Evolutionary conservation across 1,284 basidiomycete genomes (phyloP).

Genomic region (Marasmius sp.): DNA sequence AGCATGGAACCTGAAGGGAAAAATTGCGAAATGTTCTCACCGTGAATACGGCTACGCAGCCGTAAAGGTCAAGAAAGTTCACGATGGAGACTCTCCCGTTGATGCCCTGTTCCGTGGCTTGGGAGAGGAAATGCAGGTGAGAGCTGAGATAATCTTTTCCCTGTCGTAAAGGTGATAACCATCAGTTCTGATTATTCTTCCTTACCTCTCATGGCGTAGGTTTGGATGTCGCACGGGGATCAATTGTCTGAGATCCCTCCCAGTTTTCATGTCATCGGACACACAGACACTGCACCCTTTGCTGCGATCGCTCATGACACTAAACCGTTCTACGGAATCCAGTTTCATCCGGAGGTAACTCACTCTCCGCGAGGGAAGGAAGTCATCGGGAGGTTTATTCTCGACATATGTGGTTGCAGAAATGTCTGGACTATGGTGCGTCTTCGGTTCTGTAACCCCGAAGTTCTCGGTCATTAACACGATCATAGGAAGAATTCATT

Average conservation of each 20-base stretch:
- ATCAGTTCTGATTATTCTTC: not conserved
- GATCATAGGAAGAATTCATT: slow-evolving; percentile 86
- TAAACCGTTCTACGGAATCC: slow-evolving; percentile 93
- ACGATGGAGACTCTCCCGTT: slow-evolving; percentile 49
- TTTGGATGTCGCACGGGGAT: slow-evolving; percentile 99
- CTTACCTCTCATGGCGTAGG: slow-evolving; percentile 45
- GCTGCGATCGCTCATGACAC: slow-evolving; percentile 92
- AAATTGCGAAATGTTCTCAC: slow-evolving; percentile 87
- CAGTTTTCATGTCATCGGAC: slow-evolving; percentile 87
- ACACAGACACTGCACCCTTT: slow-evolving; percentile 87
- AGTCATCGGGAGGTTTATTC: slow-evolving; percentile 87
- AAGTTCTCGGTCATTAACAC: slow-evolving; percentile 2
- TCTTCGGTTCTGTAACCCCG: slow-evolving; percentile 1
- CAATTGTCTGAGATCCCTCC: slow-evolving; percentile 84
- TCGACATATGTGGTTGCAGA: slow-evolving; percentile 82
- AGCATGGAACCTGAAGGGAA: slow-evolving; percentile 86
- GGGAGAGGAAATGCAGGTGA: slow-evolving; percentile 79
- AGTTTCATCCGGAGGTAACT: slow-evolving; percentile 99
- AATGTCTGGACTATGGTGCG: slow-evolving; percentile 93
- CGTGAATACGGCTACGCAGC: slow-evolving; percentile 95
- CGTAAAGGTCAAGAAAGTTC: slow-evolving; percentile 74
- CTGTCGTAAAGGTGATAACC: not conserved
- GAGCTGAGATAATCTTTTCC: slow-evolving; percentile 16
- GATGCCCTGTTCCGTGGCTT: slow-evolving; percentile 83
- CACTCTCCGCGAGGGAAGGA: slow-evolving; percentile 91